Evolutionary conservation across 139 green algal genomes (phyloP), one percentile per base, ranked within the genome.

Genomic region (Spirogloea muscicola): DNA sequence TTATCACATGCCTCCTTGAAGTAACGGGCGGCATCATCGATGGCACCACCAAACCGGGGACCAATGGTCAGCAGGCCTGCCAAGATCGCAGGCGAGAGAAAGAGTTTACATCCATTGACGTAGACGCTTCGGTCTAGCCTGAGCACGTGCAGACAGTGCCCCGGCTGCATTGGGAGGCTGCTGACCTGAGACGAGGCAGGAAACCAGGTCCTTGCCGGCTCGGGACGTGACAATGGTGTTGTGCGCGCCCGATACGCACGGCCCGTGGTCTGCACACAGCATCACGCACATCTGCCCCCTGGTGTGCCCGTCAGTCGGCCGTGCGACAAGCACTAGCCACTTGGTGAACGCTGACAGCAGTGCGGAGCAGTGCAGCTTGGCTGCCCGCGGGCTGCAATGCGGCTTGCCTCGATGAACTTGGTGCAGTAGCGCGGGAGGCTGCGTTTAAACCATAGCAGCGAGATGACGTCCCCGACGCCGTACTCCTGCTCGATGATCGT

Each of bases 231-330:
- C 92, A 39, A 97, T 97, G 33, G 90, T 68, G 81, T 96, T 97
- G 86, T 97, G 92, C 0, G 92, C 92, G 21, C 92, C 92, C 39
- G 87, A 93, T 13, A 96, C 91, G 76, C 89, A 95, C 25, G 91
- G 91, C 1, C 92, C 92, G 78, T 97, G 92, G 74, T 97, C 92
- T 2, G 92, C 92, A 65, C 92, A 97, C 74, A 97, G 74, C 89
- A 97, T 92, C 33, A 97, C 52, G 66, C 91, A 91, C 86, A 89
- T 89, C 73, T 82, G 74, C n/a, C n/a, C n/a, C n/a, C n/a, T n/a
- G n/a, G n/a, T n/a, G n/a, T n/a, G n/a, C n/a, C n/a, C n/a, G n/a
- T n/a, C n/a, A n/a, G n/a, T n/a, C n/a, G n/a, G n/a, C n/a, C n/a
- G n/a, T n/a, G n/a, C n/a, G n/a, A n/a, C n/a, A n/a, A n/a, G n/a